Evolutionary conservation across 169 alveolate species (phyloP).

Genomic region (Plasmodium coatneyi): DNA sequence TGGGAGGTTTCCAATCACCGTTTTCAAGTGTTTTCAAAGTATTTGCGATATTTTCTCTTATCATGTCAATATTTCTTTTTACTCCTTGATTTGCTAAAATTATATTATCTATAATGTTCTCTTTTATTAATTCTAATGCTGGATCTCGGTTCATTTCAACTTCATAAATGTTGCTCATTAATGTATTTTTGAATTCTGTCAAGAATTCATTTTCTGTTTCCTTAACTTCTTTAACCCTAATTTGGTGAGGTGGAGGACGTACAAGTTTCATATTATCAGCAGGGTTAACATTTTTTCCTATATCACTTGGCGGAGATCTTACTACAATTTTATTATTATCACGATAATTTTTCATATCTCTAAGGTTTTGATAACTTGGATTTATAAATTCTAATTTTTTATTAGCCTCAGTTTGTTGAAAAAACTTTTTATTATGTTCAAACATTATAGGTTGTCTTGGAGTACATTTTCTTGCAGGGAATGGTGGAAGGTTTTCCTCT

Average conservation of each 20-base stretch:
- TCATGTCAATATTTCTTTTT: neutral
- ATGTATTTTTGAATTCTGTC: neutral
- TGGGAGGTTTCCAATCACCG: neutral
- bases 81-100: neutral
- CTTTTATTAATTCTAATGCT: constrained; percentile 21
- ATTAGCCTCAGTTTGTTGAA: neutral
- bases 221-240: neutral
- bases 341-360: neutral
- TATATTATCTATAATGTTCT: constrained; percentile 11
- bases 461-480: neutral
- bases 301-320: neutral
- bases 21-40: neutral
- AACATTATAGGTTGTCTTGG: neutral
- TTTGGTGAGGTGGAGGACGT: neutral
- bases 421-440: neutral
- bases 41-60: constrained; percentile 11
- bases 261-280: neutral
- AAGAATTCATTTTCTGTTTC: neutral
- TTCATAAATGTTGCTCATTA: neutral
- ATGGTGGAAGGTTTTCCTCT: neutral
- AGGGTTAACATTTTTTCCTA: neutral
- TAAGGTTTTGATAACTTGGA: neutral
- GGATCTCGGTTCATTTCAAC: constrained; percentile 15
- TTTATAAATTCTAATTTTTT: neutral
- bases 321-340: neutral